phyloP scores from a whole-genome alignment of 306 rosid genomes.

The Dryas drummondii region DNA sequence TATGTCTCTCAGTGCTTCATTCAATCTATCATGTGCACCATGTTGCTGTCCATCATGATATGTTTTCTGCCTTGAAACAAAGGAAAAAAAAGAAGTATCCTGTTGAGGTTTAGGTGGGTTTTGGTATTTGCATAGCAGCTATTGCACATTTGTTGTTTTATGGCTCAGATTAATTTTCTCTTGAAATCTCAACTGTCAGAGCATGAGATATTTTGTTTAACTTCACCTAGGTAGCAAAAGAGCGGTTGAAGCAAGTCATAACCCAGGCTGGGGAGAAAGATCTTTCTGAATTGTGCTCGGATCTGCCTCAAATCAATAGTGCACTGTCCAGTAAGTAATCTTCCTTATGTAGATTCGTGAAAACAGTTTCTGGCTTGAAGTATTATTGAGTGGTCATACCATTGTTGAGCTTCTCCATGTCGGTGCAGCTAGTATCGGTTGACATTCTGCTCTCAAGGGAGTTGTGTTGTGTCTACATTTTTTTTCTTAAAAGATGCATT shows the following conservation, averaged over 20 bases:
- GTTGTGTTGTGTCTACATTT: conserved; percentile 5
- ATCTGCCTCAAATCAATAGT: conserved; percentile 44
- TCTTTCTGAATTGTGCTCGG: conserved; percentile 48
- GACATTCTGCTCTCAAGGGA: conserved; percentile 15
- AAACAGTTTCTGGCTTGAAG: background rate
- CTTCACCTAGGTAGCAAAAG: conserved; percentile 65
- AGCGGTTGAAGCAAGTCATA: conserved; percentile 70
- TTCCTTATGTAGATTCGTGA: conserved; percentile 5
- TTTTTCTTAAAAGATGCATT: background rate
- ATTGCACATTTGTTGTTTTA: conserved; percentile 7
- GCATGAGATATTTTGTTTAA: conserved; percentile 28
- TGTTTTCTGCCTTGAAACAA: background rate
- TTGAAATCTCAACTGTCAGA: background rate
- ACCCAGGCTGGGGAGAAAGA: conserved; percentile 71
- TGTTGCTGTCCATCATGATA: background rate
- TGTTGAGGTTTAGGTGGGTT: conserved; percentile 16
- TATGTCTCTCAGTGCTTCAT: background rate
- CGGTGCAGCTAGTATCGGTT: background rate
- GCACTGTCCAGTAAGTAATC: conserved; percentile 49
- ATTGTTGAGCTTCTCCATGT: conserved; percentile 1
- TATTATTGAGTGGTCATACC: background rate
- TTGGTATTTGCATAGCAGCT: background rate
- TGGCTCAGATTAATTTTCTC: background rate
- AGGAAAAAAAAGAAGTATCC: background rate
- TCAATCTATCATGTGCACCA: background rate